Evolutionary conservation across 2,329 filamentous ascomycete species (phyloP).

Genomic region (Pleomassaria siparia): DNA sequence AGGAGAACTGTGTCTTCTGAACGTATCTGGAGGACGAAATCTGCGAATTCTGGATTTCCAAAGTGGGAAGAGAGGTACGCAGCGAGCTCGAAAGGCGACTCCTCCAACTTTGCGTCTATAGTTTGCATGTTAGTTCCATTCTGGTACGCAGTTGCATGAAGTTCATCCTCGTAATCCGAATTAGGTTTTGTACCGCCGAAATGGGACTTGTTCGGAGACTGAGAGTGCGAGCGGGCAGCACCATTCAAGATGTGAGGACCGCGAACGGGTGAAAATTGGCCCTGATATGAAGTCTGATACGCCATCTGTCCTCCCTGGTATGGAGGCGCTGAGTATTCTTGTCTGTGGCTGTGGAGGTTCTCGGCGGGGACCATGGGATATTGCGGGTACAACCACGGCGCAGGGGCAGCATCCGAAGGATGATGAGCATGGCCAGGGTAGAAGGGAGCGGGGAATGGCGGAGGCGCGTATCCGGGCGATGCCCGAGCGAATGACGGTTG

Average conservation of each 20-base stretch:
- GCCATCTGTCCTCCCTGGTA: constrained; percentile 17
- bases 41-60: constrained; percentile 39
- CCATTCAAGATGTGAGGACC: constrained; percentile 26
- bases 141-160: constrained; percentile 17
- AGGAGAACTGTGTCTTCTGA: constrained; percentile 29
- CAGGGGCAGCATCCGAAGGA: constrained; percentile 32
- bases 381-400: constrained; percentile 32
- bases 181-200: constrained; percentile 23
- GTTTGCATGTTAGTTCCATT: constrained; percentile 16
- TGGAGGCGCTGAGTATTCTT: constrained; percentile 24
- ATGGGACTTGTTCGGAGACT: constrained; percentile 36
- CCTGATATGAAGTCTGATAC: constrained; percentile 23
- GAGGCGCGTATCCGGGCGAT: constrained; percentile 35
- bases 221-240: constrained; percentile 30
- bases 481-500: constrained; percentile 29
- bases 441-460: constrained; percentile 33
- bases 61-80: constrained; percentile 37
- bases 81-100: constrained; percentile 33
- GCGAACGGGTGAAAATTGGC: constrained; percentile 20
- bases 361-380: constrained; percentile 32
- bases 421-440: constrained; percentile 38
- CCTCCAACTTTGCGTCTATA: constrained; percentile 20
- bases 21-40: constrained; percentile 39
- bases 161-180: constrained; percentile 25
- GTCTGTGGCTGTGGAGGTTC: constrained; percentile 23